A percentile compares a stretch with the other conserved stretches of the same genome.
phyloP scores from a whole-genome alignment of 192 early-diverging fungal species.

The Chytriomyces sp. region DNA sequence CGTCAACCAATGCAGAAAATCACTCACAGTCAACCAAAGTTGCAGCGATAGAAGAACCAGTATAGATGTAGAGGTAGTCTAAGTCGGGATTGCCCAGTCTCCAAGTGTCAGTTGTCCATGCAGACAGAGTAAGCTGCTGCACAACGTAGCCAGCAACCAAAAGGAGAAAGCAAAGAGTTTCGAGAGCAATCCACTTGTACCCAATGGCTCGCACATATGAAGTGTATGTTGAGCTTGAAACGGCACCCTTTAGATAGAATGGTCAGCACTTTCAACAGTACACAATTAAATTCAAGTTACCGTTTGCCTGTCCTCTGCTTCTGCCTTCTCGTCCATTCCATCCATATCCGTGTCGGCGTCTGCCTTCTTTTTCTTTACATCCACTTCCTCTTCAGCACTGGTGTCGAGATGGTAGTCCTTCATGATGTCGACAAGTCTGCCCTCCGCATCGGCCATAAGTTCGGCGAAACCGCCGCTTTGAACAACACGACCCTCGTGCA shows the following conservation, averaged over 20 bases:
- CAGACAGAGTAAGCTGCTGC: constrained; percentile 24
- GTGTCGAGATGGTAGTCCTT: constrained; percentile 42
- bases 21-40: constrained; percentile 21
- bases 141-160: background rate
- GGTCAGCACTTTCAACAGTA: background rate
- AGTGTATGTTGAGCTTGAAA: constrained; percentile 22
- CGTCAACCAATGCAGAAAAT: constrained; percentile 14
- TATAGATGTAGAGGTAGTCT: constrained; percentile 23
- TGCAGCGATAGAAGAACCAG: background rate
- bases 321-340: constrained; percentile 4
- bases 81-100: background rate
- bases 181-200: background rate
- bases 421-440: constrained; percentile 29
- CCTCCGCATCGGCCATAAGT: constrained; percentile 33
- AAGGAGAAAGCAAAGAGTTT: background rate
- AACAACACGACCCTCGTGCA: constrained; percentile 40
- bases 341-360: constrained; percentile 5
- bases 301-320: constrained; percentile 16
- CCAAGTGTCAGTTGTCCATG: constrained; percentile 26
- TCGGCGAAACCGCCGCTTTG: constrained; percentile 45
- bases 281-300: background rate
- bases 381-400: constrained; percentile 9
- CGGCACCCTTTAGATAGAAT: constrained; percentile 3
- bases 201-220: constrained; percentile 19
- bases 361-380: background rate